These are phyloP conservation scores for Entoloma clypeatum DNA, from an alignment of 1,284 basidiomycete genomes.

Conservation along the genomic window DNA sequence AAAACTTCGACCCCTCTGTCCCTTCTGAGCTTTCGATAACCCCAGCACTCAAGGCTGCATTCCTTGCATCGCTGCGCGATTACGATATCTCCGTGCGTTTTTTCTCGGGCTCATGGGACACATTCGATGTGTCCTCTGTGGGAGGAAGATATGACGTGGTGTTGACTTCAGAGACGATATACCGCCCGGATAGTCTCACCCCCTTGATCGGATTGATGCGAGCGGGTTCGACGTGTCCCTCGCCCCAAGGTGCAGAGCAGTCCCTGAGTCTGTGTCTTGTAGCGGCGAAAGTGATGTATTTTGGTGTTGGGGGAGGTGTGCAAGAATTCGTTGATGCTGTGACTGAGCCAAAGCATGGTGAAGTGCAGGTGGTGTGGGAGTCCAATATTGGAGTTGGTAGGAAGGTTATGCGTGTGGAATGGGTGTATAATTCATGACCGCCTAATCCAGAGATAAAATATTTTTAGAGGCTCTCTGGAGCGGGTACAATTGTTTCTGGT, in stretches of 20 bases:
- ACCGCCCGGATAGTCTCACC: slow-evolving; percentile 65
- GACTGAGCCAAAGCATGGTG: slow-evolving; percentile 30
- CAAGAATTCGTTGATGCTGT: slow-evolving; percentile 67
- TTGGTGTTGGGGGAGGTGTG: slow-evolving; percentile 92
- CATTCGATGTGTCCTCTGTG: slow-evolving; percentile 36
- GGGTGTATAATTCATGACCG: no score
- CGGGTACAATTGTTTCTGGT: no score
- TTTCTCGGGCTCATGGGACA: slow-evolving; percentile 81
- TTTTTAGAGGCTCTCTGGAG: no score
- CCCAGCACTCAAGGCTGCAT: slow-evolving; percentile 59
- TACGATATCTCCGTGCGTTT: slow-evolving; percentile 66
- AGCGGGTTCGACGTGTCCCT: not conserved
- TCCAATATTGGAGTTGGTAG: slow-evolving; percentile 61
- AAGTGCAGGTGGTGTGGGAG: slow-evolving; percentile 52
- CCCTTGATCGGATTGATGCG: slow-evolving; percentile 59
- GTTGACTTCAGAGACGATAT: slow-evolving; percentile 92
- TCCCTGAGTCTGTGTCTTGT: slow-evolving; percentile 56
- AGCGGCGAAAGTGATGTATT: slow-evolving; percentile 91
- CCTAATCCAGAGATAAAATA: no score
- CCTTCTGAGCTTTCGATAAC: slow-evolving; percentile 62
- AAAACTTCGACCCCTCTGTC: slow-evolving; percentile 20
- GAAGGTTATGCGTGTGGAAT: slow-evolving; percentile 58
- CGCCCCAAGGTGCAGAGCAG: not conserved
- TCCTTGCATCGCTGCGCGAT: slow-evolving; percentile 52
- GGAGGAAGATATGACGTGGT: slow-evolving; percentile 61